Base-by-base conservation (phyloP, 495 filamentous ascomycete genomes). In the Daldinia grandis region DNA sequence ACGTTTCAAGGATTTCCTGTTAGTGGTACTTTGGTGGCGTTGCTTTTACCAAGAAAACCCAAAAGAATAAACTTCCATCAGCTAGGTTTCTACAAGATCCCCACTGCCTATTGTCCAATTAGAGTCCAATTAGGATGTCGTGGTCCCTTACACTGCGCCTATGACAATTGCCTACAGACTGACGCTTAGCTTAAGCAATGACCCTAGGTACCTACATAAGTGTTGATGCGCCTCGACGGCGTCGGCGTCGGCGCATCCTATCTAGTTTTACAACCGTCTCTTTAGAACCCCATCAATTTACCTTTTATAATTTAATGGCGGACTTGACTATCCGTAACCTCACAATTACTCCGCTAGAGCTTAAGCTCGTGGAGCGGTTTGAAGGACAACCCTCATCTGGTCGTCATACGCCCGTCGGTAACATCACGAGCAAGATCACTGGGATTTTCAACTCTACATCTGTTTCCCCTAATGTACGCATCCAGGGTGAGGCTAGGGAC, bases 281-380 rank as follows among this genome's bases (percentile, higher is more conserved):
- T 14, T 49, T 66, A 44, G 24, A 59, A 28, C 33, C 35, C 40
- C 42, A 55, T 25, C 31, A 19, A 17, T 49, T 24, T 47, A 59
- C 40, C 40, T 30, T 30, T 40, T 25, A 10, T 12, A 58, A 47
- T 42, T 17, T 51, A 66, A 79, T 81, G 80, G 72, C 76, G 51
- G 69, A 82, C 60, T 79, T 98, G 49, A 93, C 88, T 5, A 89
- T 99, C 77, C 94, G 95, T 70, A 99, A 99, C 76, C 84, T 97
- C 62, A 95, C 94, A 38, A 81, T 88, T 66, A 92, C 85, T 5
- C 83, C 89, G 1, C 81, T 98, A 30, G 86, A 89, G 49, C 81
- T 98, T 71, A 92, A 88, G 78, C 79, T 86, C 62, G 83, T 97
- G 61, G 91, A 97, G 78, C 91, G 87, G 63, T 93, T 94, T 74